These are phyloP conservation scores for Thraustochytrium sp. DNA, from an alignment of 352 stramenopile genomes.

Conservation along the genomic window DNA sequence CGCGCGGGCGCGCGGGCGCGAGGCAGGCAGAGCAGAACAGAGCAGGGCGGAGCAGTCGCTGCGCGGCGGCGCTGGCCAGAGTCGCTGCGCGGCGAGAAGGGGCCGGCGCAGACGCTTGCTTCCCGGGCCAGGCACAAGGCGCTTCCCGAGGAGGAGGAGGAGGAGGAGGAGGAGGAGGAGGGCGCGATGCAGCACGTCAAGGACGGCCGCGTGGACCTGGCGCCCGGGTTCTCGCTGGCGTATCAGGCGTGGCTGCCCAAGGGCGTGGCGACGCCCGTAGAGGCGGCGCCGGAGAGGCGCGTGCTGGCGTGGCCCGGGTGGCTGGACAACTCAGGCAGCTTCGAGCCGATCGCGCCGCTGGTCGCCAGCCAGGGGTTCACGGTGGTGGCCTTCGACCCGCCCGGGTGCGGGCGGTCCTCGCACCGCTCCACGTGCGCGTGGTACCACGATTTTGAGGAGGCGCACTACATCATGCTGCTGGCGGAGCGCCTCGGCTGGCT, in stretches of 20 bases:
- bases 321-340: constrained; percentile 34
- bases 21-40: too few species aligned
- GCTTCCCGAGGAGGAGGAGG: neutral
- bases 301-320: constrained; percentile 33
- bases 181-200: neutral
- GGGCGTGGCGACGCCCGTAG: neutral
- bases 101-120: too few species aligned
- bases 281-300: neutral
- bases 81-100: too few species aligned
- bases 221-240: neutral
- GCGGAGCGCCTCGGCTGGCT: neutral
- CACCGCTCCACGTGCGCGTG: neutral
- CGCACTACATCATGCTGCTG: neutral
- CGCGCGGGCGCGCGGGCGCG: too few species aligned
- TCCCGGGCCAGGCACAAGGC: neutral
- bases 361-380: neutral
- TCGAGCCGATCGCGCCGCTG: neutral
- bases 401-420: neutral
- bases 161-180: neutral
- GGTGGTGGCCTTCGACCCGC: constrained; percentile 17
- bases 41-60: too few species aligned
- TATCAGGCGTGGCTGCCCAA: constrained; percentile 13
- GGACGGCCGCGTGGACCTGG: neutral
- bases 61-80: too few species aligned
- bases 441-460: constrained; percentile 38